phyloP scores from a whole-genome alignment of 805 yeast genomes.

The Kregervanrija fluxuum region DNA sequence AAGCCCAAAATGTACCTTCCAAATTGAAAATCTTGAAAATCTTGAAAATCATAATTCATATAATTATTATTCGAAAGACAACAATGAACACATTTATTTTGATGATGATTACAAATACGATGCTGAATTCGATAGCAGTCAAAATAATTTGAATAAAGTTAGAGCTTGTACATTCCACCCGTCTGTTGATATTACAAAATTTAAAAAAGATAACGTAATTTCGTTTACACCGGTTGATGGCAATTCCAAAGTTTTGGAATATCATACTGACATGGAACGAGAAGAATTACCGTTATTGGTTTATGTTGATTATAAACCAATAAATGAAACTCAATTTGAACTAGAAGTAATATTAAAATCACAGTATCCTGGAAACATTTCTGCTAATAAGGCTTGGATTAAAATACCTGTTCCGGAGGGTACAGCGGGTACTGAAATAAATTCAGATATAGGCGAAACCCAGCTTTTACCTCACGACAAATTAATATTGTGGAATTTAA shows the following conservation, averaged over 20 bases:
- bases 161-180: conserved; percentile 84
- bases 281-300: conserved; percentile 58
- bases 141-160: conserved; percentile 21
- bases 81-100: not conserved
- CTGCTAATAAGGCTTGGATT: conserved; percentile 58
- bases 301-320: conserved; percentile 42
- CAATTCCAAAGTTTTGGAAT: conserved; percentile 73
- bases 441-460: conserved; percentile 23
- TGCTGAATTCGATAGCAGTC: not conserved
- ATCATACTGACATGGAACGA: conserved; percentile 49
- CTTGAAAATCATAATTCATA: conserved; percentile 5
- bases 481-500: conserved; percentile 2
- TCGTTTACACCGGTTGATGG: conserved; percentile 86
- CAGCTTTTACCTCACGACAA: conserved; percentile 10
- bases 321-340: conserved; percentile 40
- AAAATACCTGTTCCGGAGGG: conserved; percentile 65
- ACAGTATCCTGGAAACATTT: conserved; percentile 46
- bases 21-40: conserved; percentile 2
- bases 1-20: conserved; percentile 40
- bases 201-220: conserved; percentile 57
- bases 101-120: conserved; percentile 11
- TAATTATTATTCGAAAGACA: too few relatives aligned
- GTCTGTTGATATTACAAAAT: conserved; percentile 68
- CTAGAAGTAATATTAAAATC: conserved; percentile 59
- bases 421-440: conserved; percentile 40